Evolutionary conservation across 805 yeast genomes (phyloP), one percentile per base, ranked within the genome.

Genomic region (Candida taoyuanica): DNA sequence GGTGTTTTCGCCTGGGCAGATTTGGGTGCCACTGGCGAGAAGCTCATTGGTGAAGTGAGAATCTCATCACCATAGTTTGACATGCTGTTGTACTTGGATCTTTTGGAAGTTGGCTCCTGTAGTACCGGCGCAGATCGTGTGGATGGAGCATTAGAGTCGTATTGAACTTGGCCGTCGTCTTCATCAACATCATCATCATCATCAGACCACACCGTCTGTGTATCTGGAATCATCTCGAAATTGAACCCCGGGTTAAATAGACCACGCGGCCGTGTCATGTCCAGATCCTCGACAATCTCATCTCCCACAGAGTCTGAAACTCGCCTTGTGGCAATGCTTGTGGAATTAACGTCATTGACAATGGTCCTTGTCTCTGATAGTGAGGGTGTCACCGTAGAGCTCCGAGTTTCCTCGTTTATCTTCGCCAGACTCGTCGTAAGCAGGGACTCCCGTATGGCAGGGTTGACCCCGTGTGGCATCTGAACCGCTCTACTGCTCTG

Each of bases 361-460:
- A 21, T 7, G 9, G 24, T 21, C 11, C 11, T 21, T 21, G 24
- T 21, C 24, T 21, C 24, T 21, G 33, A 29, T 18, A 29, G 33
- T 4, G 26, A 6, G 13, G 40, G 40, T 14, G 40, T 37, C 13
- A 28, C 9, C 11, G 40, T 37, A n/a, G 13, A 26, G 26, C 40
- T 37, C 20, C 40, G 32, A 11, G 34, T 32, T 21, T 37, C 40
- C 19, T 37, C 40, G 20, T 14, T 37, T 29, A 37, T 37, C 40
- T 32, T 29, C n/a, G 40, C 36, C 33, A 37, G 36, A 15, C 40
- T 33, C 14, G 40, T 27, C 12, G 32, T 37, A 15, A 37, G 36
- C 30, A 37, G 30, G n/a, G 40, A 37, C n/a, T 28, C 36, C 11
- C 40, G 25, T 30, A 33, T 16, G 7, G 21, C 25, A 3, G 34